Conservation (phyloP, 192 early-diverging fungal species). For the Entomortierella lignicola region DNA sequence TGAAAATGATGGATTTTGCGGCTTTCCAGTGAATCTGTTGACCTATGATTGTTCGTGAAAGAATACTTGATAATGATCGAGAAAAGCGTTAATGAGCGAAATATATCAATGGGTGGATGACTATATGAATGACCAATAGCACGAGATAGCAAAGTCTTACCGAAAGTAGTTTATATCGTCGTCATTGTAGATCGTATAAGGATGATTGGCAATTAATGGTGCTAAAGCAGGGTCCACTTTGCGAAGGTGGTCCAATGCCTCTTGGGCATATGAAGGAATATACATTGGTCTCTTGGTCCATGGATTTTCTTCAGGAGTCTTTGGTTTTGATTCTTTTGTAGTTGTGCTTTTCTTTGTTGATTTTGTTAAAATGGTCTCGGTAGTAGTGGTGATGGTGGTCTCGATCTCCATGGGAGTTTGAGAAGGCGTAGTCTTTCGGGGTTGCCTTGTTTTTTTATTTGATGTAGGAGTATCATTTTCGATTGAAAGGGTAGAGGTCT, state of each 20-base stretch:
- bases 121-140: too few relatives aligned
- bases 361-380: not conserved
- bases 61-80: slow-evolving; percentile 7
- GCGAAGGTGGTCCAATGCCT: slow-evolving; percentile 31
- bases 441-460: not conserved
- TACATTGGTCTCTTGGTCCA: slow-evolving; percentile 27
- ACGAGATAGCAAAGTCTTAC: not conserved
- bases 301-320: slow-evolving; percentile 22
- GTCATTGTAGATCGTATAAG: slow-evolving; percentile 32
- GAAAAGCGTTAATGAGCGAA: not conserved
- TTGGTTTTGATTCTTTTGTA: slow-evolving; percentile 2
- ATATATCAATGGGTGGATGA: too few relatives aligned
- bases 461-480: not conserved
- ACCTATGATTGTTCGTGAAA: slow-evolving; percentile 34
- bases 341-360: not conserved
- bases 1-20: slow-evolving; percentile 42
- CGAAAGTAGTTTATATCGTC: slow-evolving; percentile 50
- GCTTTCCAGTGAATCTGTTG: slow-evolving; percentile 53
- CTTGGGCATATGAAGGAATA: slow-evolving; percentile 22
- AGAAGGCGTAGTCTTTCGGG: not conserved
- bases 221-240: slow-evolving; percentile 26
- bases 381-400: not conserved
- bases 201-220: slow-evolving; percentile 25
- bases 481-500: not conserved
- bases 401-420: not conserved